Percentiles rank a stretch among this genome's conserved stretches.
Conservation (phyloP, 2,329 filamentous ascomycete species). For the Monilinia aucupariae region DNA sequence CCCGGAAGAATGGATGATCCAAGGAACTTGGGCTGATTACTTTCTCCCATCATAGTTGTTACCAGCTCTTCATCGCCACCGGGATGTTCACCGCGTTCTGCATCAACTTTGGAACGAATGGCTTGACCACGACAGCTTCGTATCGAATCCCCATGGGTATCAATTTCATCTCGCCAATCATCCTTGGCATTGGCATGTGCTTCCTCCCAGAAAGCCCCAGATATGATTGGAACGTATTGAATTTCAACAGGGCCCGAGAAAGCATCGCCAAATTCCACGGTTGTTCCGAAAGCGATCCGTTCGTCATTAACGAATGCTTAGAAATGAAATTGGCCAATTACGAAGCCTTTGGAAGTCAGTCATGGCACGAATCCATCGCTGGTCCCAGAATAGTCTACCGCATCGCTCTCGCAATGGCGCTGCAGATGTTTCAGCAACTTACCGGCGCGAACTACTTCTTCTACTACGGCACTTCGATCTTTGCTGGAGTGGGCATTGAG, state of each 20-base stretch:
- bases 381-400: constrained; percentile 57
- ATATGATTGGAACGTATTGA: constrained; percentile 46
- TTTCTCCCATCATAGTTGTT: constrained; percentile 44
- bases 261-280: constrained; percentile 49
- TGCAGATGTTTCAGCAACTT: constrained; percentile 65
- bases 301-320: constrained; percentile 46
- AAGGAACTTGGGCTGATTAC: constrained; percentile 20
- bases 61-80: constrained; percentile 68
- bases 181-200: constrained; percentile 49
- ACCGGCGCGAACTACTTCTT: constrained; percentile 60
- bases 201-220: constrained; percentile 52
- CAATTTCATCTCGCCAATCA: constrained; percentile 48
- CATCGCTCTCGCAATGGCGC: constrained; percentile 54
- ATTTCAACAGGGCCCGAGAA: constrained; percentile 45
- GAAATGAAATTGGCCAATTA: constrained; percentile 44
- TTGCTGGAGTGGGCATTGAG: constrained; percentile 54
- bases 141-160: constrained; percentile 60
- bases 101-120: constrained; percentile 47
- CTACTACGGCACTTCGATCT: constrained; percentile 64
- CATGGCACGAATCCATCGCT: constrained; percentile 57
- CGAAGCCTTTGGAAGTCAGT: constrained; percentile 50
- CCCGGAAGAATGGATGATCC: neutral
- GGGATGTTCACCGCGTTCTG: constrained; percentile 57
- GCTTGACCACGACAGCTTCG: constrained; percentile 38
- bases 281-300: constrained; percentile 41